Evolutionary conservation across 2,329 filamentous ascomycete species (phyloP).

Genomic region (Leptographium flavum): DNA sequence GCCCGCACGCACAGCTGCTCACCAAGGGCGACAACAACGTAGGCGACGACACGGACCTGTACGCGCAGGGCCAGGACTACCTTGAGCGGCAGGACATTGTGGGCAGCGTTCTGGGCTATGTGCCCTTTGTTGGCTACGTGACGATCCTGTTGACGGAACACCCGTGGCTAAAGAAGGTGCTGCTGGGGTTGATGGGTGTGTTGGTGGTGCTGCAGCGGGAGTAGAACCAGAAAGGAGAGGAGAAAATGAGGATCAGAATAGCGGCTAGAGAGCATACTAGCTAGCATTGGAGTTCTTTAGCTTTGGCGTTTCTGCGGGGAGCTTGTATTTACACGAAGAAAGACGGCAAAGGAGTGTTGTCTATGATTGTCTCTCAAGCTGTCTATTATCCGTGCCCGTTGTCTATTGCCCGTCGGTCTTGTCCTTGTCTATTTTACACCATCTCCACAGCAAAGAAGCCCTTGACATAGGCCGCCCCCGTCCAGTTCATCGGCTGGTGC

Average conservation of each 20-base stretch:
- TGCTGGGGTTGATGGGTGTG: conserved; percentile 89
- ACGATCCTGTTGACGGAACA: conserved; percentile 92
- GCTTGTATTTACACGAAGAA: too few species aligned
- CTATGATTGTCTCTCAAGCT: too few species aligned
- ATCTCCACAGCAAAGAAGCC: neutral
- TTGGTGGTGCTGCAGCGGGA: conserved; percentile 88
- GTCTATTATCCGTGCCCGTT: too few species aligned
- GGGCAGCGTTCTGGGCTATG: conserved; percentile 75
- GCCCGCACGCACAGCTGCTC: conserved; percentile 54
- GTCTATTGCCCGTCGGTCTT: too few species aligned
- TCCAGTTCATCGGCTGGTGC: neutral
- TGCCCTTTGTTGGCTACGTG: conserved; percentile 92
- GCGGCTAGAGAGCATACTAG: too few species aligned
- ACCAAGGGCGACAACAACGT: conserved; percentile 97
- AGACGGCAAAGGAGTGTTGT: too few species aligned
- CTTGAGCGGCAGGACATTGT: conserved; percentile 81
- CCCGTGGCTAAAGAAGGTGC: conserved; percentile 90
- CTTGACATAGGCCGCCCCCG: neutral
- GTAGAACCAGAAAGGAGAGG: neutral
- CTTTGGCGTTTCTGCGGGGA: too few species aligned
- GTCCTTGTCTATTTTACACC: too few species aligned
- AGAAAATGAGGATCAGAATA: neutral
- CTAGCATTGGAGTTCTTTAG: too few species aligned
- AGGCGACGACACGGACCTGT: conserved; percentile 75
- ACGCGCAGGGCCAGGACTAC: conserved; percentile 76